Evolutionary conservation across 1,139 yeast species (phyloP).

Genomic region (Suzukiozyma palmioleophila): DNA sequence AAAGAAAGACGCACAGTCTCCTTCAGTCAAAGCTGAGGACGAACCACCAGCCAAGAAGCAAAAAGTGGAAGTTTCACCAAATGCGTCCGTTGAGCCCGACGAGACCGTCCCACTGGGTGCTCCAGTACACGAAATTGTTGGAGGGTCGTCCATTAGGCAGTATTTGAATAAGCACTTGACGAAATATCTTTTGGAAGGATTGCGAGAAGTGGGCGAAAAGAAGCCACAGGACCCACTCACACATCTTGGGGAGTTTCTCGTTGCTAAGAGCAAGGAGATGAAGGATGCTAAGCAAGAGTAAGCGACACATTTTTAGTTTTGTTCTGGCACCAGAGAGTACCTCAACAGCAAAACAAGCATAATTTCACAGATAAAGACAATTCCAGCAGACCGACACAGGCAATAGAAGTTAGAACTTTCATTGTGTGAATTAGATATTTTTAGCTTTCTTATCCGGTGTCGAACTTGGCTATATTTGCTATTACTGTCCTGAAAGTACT

Average conservation of each 20-base stretch:
- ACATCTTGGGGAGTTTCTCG: slow-evolving; percentile 67
- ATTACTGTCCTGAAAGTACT: too few relatives aligned
- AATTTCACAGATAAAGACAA: too few relatives aligned
- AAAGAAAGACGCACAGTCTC: slow-evolving; percentile 5
- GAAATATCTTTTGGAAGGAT: slow-evolving; percentile 61
- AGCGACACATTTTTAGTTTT: not conserved
- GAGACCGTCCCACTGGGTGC: slow-evolving; percentile 5
- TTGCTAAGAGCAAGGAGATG: slow-evolving; percentile 42
- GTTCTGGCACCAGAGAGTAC: too few relatives aligned
- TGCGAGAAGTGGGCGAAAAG: slow-evolving; percentile 52
- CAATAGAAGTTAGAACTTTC: too few relatives aligned
- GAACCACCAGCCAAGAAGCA: slow-evolving; percentile 10
- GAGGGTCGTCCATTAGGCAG: slow-evolving; percentile 77
- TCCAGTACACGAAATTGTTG: slow-evolving; percentile 54
- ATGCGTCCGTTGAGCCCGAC: slow-evolving; percentile 5
- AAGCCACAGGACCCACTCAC: slow-evolving; percentile 68
- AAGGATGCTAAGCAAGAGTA: slow-evolving; percentile 8
- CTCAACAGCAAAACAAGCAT: too few relatives aligned
- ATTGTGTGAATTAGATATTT: too few relatives aligned
- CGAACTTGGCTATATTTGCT: too few relatives aligned
- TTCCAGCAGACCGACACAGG: too few relatives aligned
- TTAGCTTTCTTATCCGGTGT: too few relatives aligned
- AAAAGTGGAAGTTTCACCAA: slow-evolving; percentile 8
- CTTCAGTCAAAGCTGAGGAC: not conserved
- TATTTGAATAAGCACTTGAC: slow-evolving; percentile 76